Evolutionary conservation across 768 basidiomycete species (phyloP).

Genomic region (Solioccasus polychromus): DNA sequence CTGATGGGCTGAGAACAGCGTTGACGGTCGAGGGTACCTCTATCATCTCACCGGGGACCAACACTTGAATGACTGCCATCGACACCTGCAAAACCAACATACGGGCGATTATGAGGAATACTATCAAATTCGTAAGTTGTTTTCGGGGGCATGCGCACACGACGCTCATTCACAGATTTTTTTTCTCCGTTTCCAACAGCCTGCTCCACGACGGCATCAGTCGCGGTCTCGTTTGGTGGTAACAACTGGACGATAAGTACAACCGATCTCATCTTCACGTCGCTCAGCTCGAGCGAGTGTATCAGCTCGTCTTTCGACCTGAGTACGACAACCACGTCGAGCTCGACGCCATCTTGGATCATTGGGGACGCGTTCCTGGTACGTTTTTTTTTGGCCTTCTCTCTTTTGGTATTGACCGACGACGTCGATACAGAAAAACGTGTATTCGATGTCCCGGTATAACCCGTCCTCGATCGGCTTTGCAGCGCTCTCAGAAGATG

Average conservation of each 20-base stretch:
- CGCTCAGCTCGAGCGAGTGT: slow-evolving; percentile 40
- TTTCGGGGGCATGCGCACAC: not conserved
- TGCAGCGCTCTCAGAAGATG: slow-evolving; percentile 38
- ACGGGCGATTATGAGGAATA: slow-evolving; percentile 42
- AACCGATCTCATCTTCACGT: slow-evolving; percentile 45
- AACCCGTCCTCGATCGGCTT: slow-evolving; percentile 51
- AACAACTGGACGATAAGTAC: slow-evolving; percentile 46
- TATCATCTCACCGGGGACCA: slow-evolving; percentile 19
- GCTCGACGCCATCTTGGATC: slow-evolving; percentile 43
- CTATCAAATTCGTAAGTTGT: slow-evolving; percentile 41
- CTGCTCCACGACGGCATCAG: slow-evolving; percentile 36
- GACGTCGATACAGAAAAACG: slow-evolving; percentile 41
- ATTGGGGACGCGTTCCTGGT: slow-evolving; percentile 51
- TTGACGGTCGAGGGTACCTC: slow-evolving; percentile 36
- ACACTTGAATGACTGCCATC: slow-evolving; percentile 43
- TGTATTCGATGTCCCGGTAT: slow-evolving; percentile 54
- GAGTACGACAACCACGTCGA: slow-evolving; percentile 25
- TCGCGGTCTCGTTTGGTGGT: slow-evolving; percentile 45
- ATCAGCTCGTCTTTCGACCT: slow-evolving; percentile 53
- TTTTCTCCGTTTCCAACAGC: slow-evolving; percentile 16
- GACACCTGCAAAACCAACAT: slow-evolving; percentile 65
- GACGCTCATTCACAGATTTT: too few species aligned
- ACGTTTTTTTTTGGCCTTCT: too few species aligned
- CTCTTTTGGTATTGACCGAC: not conserved
- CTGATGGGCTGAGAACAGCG: slow-evolving; percentile 20